Conservation (phyloP, 768 basidiomycete genomes). For the Mycena maculata region DNA sequence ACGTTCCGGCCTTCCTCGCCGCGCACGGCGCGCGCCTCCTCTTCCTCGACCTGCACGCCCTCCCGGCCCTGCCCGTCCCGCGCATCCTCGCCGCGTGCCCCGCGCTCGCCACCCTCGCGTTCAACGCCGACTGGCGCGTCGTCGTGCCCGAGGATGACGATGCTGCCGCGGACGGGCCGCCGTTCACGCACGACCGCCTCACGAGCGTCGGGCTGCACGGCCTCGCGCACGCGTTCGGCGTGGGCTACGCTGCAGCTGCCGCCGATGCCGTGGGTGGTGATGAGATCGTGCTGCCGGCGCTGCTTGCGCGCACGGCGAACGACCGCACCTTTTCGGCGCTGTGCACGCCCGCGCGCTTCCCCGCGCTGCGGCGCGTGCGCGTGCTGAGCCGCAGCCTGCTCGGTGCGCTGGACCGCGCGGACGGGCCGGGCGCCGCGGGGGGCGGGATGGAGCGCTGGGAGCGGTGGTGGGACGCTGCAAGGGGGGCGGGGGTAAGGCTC, state of each 20-base stretch:
- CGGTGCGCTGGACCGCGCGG: conserved; percentile 64
- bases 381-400: conserved; percentile 68
- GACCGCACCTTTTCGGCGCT: conserved; percentile 73
- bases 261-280: conserved; percentile 45
- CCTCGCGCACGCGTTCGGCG: conserved; percentile 75
- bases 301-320: conserved; percentile 65
- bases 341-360: conserved; percentile 63
- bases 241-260: conserved; percentile 58
- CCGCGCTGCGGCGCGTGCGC: conserved; percentile 68
- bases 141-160: conserved; percentile 40
- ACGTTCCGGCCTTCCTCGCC: conserved; percentile 68
- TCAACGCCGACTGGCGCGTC: conserved; percentile 82
- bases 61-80: conserved; percentile 66
- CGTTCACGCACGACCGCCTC: conserved; percentile 66
- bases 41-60: conserved; percentile 74
- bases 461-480: conserved; percentile 72
- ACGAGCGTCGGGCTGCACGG: conserved; percentile 76
- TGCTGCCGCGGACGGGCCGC: conserved; percentile 54
- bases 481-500: conserved; percentile 62
- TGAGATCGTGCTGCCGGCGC: conserved; percentile 56
- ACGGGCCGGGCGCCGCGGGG: conserved; percentile 56
- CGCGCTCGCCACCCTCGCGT: conserved; percentile 68
- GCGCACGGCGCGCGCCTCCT: conserved; percentile 68
- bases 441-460: conserved; percentile 71
- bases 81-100: conserved; percentile 74